Evolutionary conservation across 2,329 filamentous ascomycete genomes (phyloP).

Genomic region (Westerdykella sp.): DNA sequence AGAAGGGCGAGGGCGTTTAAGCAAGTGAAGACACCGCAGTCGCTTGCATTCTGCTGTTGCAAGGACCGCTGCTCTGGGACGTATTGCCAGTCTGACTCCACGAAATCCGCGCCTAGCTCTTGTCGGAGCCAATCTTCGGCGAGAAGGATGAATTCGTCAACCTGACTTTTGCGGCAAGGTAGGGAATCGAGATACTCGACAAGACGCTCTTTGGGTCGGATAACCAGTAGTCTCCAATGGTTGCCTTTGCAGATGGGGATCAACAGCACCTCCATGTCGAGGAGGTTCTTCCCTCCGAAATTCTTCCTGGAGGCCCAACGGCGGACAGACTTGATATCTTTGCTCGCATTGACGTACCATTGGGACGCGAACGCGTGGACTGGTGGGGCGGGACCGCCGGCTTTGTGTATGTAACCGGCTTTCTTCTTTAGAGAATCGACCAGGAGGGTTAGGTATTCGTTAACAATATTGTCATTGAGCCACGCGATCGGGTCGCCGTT

Average conservation of each 20-base stretch:
- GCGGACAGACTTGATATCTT: constrained; percentile 22
- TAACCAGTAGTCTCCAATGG: constrained; percentile 68
- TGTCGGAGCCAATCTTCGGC: constrained; percentile 51
- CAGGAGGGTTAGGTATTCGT: constrained; percentile 57
- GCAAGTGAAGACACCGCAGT: constrained; percentile 71
- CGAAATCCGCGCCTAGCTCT: constrained; percentile 53
- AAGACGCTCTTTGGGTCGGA: constrained; percentile 55
- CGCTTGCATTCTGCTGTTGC: constrained; percentile 59
- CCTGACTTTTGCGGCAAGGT: constrained; percentile 27
- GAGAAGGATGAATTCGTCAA: constrained; percentile 13
- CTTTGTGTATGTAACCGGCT: constrained; percentile 51
- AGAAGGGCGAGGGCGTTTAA: constrained; percentile 61
- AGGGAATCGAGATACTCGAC: constrained; percentile 68
- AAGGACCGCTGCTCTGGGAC: constrained; percentile 45
- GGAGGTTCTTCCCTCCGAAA: constrained; percentile 47
- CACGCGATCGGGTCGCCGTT: constrained; percentile 48
- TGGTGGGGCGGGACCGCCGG: constrained; percentile 50
- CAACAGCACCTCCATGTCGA: constrained; percentile 61
- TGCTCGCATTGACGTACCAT: constrained; percentile 54
- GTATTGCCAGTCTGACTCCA: constrained; percentile 55
- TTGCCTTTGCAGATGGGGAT: constrained; percentile 58
- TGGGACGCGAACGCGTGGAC: constrained; percentile 60
- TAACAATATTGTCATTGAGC: constrained; percentile 74
- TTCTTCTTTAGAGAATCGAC: constrained; percentile 54
- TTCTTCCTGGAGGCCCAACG: constrained; percentile 44